Percentiles rank a stretch among this genome's conserved stretches.
phyloP scores from a whole-genome alignment of 768 basidiomycete genomes.

The Austroboletus eburneus region DNA sequence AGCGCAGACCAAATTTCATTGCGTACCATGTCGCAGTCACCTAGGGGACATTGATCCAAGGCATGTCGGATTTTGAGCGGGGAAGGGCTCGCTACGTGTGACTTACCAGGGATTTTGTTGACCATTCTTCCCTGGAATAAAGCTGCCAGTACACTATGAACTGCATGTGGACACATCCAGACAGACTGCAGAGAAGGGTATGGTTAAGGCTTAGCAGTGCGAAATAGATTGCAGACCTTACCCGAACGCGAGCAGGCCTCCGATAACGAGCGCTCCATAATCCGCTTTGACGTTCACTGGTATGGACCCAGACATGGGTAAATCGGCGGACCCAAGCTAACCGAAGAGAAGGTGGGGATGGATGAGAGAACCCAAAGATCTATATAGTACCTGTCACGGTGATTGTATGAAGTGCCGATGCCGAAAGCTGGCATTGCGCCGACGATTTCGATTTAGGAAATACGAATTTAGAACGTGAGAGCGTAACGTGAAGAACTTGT shows the following conservation, averaged over 20 bases:
- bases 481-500: not conserved
- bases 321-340: not conserved
- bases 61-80: not conserved
- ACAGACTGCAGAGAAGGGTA: slow-evolving; percentile 14
- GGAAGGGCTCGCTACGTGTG: not conserved
- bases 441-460: not conserved
- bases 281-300: slow-evolving; percentile 1
- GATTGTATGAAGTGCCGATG: slow-evolving; percentile 1
- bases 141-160: slow-evolving; percentile 22
- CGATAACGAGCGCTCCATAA: slow-evolving; percentile 19
- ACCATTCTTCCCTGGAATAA: slow-evolving; percentile 14
- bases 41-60: slow-evolving; percentile 2
- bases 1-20: not conserved
- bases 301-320: slow-evolving; percentile 1
- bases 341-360: not conserved
- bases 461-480: not conserved
- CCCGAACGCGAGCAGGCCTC: slow-evolving; percentile 22
- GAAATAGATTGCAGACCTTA: not conserved
- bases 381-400: slow-evolving; percentile 3
- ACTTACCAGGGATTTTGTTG: slow-evolving; percentile 18
- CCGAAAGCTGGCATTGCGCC: not conserved
- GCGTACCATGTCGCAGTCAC: slow-evolving; percentile 20
- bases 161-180: slow-evolving; percentile 26
- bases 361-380: not conserved
- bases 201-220: not conserved